These are phyloP conservation scores for Trametes coccinea DNA, from an alignment of 768 basidiomycete genomes.

Conservation along the genomic window DNA sequence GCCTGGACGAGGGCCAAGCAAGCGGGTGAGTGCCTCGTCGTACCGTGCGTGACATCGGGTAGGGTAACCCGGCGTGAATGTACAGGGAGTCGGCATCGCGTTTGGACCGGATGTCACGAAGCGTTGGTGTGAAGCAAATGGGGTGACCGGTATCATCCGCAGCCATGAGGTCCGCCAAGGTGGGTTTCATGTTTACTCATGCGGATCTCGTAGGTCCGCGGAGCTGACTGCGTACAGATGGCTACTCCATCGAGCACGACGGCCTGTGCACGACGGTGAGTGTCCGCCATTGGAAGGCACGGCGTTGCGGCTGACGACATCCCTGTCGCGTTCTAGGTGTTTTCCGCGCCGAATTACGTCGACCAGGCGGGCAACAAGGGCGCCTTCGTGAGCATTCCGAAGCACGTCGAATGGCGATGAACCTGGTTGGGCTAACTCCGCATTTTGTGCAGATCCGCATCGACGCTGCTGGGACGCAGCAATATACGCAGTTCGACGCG, in stretches of 20 bases:
- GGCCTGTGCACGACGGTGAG: conserved; percentile 90
- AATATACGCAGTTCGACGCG: conserved; percentile 84
- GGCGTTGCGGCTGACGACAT: conserved; percentile 9
- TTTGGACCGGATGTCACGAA: conserved; percentile 96
- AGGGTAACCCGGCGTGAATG: background rate
- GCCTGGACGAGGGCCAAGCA: conserved; percentile 92
- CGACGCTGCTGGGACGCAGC: conserved; percentile 68
- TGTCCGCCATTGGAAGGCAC: background rate
- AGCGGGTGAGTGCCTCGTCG: conserved; percentile 63
- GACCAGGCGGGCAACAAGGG: conserved; percentile 92
- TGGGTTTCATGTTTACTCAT: conserved; percentile 34
- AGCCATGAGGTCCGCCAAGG: conserved; percentile 97
- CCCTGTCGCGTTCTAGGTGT: conserved; percentile 54
- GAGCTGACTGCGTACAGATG: conserved; percentile 48
- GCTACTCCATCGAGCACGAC: conserved; percentile 93
- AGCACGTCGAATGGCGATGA: background rate
- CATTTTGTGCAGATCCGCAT: conserved; percentile 67
- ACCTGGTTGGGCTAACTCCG: background rate
- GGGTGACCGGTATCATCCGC: conserved; percentile 85
- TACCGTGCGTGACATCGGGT: background rate
- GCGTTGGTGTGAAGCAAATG: conserved; percentile 85
- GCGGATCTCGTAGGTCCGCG: conserved; percentile 3
- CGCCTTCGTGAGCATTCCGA: conserved; percentile 66
- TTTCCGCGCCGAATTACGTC: conserved; percentile 94
- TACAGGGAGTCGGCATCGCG: conserved; percentile 88